phyloP scores from a whole-genome alignment of 2,329 filamentous ascomycete species.

The Scedosporium apiospermum region DNA sequence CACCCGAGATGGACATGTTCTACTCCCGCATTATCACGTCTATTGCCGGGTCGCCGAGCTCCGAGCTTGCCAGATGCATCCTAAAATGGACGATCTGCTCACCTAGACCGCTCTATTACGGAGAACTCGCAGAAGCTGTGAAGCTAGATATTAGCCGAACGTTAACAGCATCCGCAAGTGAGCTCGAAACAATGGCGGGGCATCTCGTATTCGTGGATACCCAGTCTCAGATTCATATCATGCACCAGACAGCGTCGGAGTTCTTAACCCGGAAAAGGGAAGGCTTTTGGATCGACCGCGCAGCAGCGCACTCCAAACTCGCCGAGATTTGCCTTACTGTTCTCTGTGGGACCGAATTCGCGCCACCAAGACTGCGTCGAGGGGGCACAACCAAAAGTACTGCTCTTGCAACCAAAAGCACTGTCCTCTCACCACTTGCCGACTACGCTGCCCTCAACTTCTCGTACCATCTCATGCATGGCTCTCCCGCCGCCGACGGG shows the following conservation, averaged over 20 bases:
- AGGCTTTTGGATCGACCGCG: background rate
- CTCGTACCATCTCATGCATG: slow-evolving; percentile 1
- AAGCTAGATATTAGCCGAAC: slow-evolving; percentile 6
- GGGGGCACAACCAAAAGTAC: too few relatives aligned
- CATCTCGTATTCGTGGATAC: background rate
- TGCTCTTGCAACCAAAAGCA: too few relatives aligned
- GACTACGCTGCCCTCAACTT: slow-evolving; percentile 2
- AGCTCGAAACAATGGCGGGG: background rate
- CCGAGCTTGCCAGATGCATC: slow-evolving; percentile 8
- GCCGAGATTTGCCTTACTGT: background rate
- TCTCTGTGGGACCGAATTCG: background rate
- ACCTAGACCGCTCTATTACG: background rate
- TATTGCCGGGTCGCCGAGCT: slow-evolving; percentile 10
- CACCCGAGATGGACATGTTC: slow-evolving; percentile 15
- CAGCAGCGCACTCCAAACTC: background rate
- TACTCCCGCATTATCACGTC: slow-evolving; percentile 13
- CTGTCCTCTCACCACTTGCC: background rate
- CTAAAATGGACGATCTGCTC: slow-evolving; percentile 8
- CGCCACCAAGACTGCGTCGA: background rate
- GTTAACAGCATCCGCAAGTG: background rate
- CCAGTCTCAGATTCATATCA: background rate
- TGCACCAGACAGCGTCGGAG: background rate
- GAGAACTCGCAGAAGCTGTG: slow-evolving; percentile 5
- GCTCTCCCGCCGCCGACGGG: background rate
- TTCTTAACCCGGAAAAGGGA: background rate